phyloP scores from a whole-genome alignment of 1,139 yeast genomes.

The Hyphopichia buzzinii region DNA sequence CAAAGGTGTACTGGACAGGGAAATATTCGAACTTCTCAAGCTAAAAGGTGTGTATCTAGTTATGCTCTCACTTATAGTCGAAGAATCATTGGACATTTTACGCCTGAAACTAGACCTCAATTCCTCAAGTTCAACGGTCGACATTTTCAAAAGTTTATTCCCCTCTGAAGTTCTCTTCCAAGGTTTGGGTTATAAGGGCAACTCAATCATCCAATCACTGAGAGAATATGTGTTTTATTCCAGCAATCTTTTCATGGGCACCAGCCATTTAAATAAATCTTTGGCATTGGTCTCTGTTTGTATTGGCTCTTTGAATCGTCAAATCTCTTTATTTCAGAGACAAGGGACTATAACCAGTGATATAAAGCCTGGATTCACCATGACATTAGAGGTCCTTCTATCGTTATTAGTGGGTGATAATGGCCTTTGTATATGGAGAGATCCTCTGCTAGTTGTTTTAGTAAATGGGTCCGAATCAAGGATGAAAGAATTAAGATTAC shows the following conservation, averaged over 20 bases:
- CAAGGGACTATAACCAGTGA: conserved; percentile 12
- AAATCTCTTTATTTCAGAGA: conserved; percentile 16
- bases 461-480: conserved; percentile 37
- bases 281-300: conserved; percentile 23
- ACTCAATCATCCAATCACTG: conserved; percentile 14
- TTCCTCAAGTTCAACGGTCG: conserved; percentile 10
- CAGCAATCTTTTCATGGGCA: neutral
- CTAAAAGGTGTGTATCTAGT: conserved; percentile 29
- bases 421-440: conserved; percentile 6
- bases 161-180: conserved; percentile 22
- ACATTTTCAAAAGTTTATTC: conserved; percentile 21
- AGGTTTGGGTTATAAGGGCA: conserved; percentile 17
- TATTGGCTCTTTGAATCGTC: conserved; percentile 23
- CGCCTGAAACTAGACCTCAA: conserved; percentile 14
- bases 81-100: conserved; percentile 28
- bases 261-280: conserved; percentile 13
- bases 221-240: conserved; percentile 11
- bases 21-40: conserved; percentile 12
- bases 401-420: conserved; percentile 2
- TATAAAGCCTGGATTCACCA: conserved; percentile 16
- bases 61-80: conserved; percentile 32
- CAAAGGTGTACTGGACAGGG: conserved; percentile 11
- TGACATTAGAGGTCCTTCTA: conserved; percentile 17
- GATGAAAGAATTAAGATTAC: conserved; percentile 27
- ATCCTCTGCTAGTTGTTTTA: conserved; percentile 23